Base-by-base conservation (phyloP, 208 protist species). In the Trypanosoma melophagium region DNA sequence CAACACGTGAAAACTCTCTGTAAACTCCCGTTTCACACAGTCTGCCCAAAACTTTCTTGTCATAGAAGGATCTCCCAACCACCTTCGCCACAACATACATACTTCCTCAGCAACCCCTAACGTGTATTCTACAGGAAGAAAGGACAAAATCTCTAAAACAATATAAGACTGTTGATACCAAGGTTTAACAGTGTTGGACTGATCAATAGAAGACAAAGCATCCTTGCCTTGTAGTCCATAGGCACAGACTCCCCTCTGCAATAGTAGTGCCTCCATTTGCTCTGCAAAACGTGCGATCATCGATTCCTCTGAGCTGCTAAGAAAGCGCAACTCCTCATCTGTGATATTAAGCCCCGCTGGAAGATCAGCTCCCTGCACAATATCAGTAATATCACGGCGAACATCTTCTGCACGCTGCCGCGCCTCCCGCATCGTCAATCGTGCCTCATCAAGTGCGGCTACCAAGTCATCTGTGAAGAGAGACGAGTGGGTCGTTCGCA, bases 1-100 rank as follows among this genome's bases (percentile, higher is more conserved):
- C 8, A 91, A 61, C 19, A 22, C 40, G 31, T 60, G 59, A 13
- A 95, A 58, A 42, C 64, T 65, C 60, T 69, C 58, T 44, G 82
- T 80, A 55, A 83, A 95, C 75, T 95, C 86, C n/a, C 83, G 79
- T 67, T 92, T 79, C 21, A 92, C 83, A 44, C 75, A 80, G 21
- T 67, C 86, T 3, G 86, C 45, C 87, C 89, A 95, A 52, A 95
- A 95, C 22, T 71, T 77, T 54, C 61, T 65, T 24, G 86, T 86
- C 9, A 80, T 59, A 16, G 70, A 70, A 13, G 80, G 61, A 42
- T 71, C 54, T 17, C 56, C 76, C 4, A 95, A 75, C 84, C 86
- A 95, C 12, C 59, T 45, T 22, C 64, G 85, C 87, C 89, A 95
- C 13, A 52, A 49, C 16, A 50, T 71, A 52, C 86, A 95, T 13